Conservation (phyloP, 495 filamentous ascomycete species). For the Aspergillus saccharolyticus region DNA sequence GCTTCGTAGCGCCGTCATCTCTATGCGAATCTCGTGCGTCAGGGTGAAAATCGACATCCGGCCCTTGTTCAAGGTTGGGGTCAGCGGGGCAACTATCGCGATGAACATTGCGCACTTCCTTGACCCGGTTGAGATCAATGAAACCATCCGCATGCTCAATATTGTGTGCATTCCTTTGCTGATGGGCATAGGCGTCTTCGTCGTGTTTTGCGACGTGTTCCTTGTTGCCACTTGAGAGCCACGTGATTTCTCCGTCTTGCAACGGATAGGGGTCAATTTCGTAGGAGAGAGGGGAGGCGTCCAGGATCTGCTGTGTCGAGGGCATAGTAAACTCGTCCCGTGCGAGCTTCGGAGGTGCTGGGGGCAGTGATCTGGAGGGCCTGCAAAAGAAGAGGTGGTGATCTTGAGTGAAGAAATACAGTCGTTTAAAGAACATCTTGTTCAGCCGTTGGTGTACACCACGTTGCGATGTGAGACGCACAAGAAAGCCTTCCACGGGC, state of each 20-base stretch:
- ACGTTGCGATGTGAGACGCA: slow-evolving; percentile 62
- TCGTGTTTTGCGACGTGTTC: slow-evolving; percentile 46
- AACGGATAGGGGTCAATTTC: slow-evolving; percentile 60
- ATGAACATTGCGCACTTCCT: slow-evolving; percentile 50
- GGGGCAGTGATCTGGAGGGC: slow-evolving; percentile 60
- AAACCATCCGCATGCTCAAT: slow-evolving; percentile 59
- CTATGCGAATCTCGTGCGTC: slow-evolving; percentile 39
- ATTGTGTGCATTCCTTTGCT: slow-evolving; percentile 56
- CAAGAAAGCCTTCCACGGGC: slow-evolving; percentile 67
- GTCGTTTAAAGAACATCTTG: slow-evolving; percentile 62
- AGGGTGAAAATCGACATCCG: slow-evolving; percentile 46
- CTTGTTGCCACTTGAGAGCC: slow-evolving; percentile 48
- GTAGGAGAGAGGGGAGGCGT: slow-evolving; percentile 58
- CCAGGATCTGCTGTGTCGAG: slow-evolving; percentile 49
- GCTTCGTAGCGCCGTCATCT: slow-evolving; percentile 49
- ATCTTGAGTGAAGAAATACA: slow-evolving; percentile 69
- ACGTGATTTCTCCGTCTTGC: slow-evolving; percentile 50
- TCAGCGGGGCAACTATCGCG: slow-evolving; percentile 49
- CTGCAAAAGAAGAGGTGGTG: slow-evolving; percentile 62
- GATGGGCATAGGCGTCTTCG: slow-evolving; percentile 58
- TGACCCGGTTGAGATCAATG: slow-evolving; percentile 58
- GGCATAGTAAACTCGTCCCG: slow-evolving; percentile 44
- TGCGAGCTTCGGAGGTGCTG: slow-evolving; percentile 56
- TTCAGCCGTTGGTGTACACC: slow-evolving; percentile 57
- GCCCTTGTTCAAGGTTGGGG: slow-evolving; percentile 41